Conservation (phyloP, 179 eudicot species). For the Actinidia chinensis region DNA sequence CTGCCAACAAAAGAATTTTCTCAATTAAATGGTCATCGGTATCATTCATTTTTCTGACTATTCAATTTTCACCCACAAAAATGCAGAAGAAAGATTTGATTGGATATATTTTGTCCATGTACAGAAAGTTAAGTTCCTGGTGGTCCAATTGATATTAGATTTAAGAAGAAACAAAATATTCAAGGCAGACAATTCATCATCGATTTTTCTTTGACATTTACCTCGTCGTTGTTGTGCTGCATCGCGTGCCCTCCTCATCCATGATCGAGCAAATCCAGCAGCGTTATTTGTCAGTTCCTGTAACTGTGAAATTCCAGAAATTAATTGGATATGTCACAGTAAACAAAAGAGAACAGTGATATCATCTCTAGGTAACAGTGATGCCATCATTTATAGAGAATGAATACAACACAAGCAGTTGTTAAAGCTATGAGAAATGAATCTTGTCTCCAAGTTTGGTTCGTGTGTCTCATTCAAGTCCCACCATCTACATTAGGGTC, state of each 20-base stretch:
- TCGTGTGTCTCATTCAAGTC: background rate
- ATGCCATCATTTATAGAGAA: no score
- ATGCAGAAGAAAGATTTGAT: background rate
- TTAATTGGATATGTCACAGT: background rate
- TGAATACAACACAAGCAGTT: background rate
- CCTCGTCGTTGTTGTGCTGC: slow-evolving; percentile 24
- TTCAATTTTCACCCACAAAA: background rate
- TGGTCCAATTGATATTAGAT: slow-evolving; percentile 1
- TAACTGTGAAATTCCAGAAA: slow-evolving; percentile 30
- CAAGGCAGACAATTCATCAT: background rate
- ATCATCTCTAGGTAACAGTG: background rate
- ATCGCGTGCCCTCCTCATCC: slow-evolving; percentile 30
- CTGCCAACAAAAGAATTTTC: background rate
- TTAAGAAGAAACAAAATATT: background rate
- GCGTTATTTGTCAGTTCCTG: slow-evolving; percentile 27
- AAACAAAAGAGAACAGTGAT: background rate
- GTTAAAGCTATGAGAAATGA: background rate
- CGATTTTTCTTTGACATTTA: slow-evolving; percentile 7
- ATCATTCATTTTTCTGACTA: background rate
- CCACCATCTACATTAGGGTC: background rate
- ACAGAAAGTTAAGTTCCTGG: background rate
- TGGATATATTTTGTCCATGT: background rate
- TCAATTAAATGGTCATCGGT: background rate
- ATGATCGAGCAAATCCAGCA: slow-evolving; percentile 25
- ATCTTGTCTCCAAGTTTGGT: background rate